These are phyloP conservation scores for Prunella vulgaris DNA, from an alignment of 257 asterid species.

Conservation along the genomic window DNA sequence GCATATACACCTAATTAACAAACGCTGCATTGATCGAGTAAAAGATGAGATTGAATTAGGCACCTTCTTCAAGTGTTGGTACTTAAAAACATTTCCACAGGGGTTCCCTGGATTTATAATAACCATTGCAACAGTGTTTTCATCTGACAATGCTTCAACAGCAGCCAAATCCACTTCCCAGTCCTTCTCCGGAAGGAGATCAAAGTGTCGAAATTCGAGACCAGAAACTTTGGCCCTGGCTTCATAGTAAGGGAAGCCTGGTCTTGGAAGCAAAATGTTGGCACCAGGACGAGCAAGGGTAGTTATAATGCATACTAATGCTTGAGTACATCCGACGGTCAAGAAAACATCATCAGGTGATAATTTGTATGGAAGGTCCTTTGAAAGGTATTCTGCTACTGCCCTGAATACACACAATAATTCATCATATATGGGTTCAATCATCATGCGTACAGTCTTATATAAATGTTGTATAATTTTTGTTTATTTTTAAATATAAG, in stretches of 20 bases:
- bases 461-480: too few relatives aligned
- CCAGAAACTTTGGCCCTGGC: conserved; percentile 43
- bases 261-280: conserved; percentile 78
- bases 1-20: not conserved
- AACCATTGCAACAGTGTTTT: conserved; percentile 79
- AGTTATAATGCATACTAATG: conserved; percentile 48
- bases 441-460: not conserved
- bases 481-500: too few relatives aligned
- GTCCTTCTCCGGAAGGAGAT: conserved; percentile 60
- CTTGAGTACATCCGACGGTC: conserved; percentile 69
- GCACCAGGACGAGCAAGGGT: conserved; percentile 70
- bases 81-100: conserved; percentile 76
- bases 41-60: not conserved
- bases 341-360: conserved; percentile 66
- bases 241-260: conserved; percentile 76
- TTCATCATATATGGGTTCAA: not conserved
- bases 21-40: not conserved
- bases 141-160: conserved; percentile 67
- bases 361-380: conserved; percentile 63
- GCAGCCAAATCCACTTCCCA: conserved; percentile 84
- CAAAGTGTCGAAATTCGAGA: conserved; percentile 69
- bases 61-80: conserved; percentile 79
- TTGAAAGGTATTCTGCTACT: conserved; percentile 71
- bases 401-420: conserved; percentile 40
- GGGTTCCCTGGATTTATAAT: conserved; percentile 94